Percentiles rank a stretch among this genome's conserved stretches.
Evolutionary conservation across 2,329 filamentous ascomycete genomes (phyloP).

Genomic region (Thermoascus crustaceus): DNA sequence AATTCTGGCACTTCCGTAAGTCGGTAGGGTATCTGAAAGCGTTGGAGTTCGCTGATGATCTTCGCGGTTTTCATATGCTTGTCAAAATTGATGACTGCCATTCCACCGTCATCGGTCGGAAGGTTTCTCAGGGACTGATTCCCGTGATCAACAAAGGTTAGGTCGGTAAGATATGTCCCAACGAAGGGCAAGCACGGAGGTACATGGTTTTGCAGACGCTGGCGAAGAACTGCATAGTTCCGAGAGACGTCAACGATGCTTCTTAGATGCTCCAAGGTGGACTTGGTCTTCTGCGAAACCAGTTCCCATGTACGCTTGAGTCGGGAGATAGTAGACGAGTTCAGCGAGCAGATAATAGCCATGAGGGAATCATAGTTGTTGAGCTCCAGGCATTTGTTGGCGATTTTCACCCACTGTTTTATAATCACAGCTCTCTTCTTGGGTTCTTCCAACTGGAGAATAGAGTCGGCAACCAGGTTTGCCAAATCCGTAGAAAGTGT

Average conservation of each 20-base stretch:
- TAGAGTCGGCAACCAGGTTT: slow-evolving; percentile 86
- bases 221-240: slow-evolving; percentile 82
- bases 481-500: slow-evolving; percentile 85
- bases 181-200: slow-evolving; percentile 92
- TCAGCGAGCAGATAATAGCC: slow-evolving; percentile 92
- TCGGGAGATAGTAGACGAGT: slow-evolving; percentile 82
- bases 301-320: slow-evolving; percentile 87
- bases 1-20: slow-evolving; percentile 76
- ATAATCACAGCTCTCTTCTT: slow-evolving; percentile 87
- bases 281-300: slow-evolving; percentile 74
- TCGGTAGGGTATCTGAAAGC: slow-evolving; percentile 89
- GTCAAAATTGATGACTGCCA: slow-evolving; percentile 92
- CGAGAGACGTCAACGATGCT: slow-evolving; percentile 80
- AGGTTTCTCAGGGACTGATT: slow-evolving; percentile 80
- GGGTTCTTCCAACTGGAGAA: slow-evolving; percentile 76
- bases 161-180: slow-evolving; percentile 90
- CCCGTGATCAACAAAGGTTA: slow-evolving; percentile 92
- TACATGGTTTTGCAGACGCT: slow-evolving; percentile 73
- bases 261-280: slow-evolving; percentile 68
- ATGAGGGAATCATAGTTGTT: slow-evolving; percentile 96
- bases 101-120: slow-evolving; percentile 53
- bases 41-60: slow-evolving; percentile 90
- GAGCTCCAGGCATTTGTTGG: slow-evolving; percentile 73
- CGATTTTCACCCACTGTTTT: slow-evolving; percentile 98
- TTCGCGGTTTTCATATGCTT: slow-evolving; percentile 92